Percentiles rank a stretch among this genome's conserved stretches.
These are phyloP conservation scores for Quercus dentata DNA, from an alignment of 306 rosid species.

Conservation along the genomic window DNA sequence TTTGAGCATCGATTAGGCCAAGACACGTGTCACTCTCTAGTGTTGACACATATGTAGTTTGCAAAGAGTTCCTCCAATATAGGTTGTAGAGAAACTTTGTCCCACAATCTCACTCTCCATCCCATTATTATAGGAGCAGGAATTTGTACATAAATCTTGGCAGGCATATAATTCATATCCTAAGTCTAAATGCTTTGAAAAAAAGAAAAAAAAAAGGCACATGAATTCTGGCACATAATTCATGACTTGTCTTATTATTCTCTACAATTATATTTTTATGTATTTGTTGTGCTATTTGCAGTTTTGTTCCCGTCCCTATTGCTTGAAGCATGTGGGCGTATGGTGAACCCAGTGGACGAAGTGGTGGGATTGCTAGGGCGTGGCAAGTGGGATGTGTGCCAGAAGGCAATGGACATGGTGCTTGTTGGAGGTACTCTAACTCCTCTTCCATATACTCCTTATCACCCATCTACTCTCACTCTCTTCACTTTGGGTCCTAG, in stretches of 20 bases:
- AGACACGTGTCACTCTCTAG: too few species aligned
- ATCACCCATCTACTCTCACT: not conserved
- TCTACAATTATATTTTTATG: too few species aligned
- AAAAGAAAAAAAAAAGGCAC: not conserved
- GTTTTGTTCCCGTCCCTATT: slow-evolving; percentile 67
- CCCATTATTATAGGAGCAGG: too few species aligned
- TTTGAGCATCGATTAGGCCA: too few species aligned
- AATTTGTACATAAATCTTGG: too few species aligned
- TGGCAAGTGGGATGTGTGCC: slow-evolving; percentile 67
- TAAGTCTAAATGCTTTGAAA: not conserved
- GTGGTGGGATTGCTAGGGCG: slow-evolving; percentile 53
- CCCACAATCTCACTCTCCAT: too few species aligned
- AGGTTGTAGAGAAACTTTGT: too few species aligned
- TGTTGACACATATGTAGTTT: too few species aligned
- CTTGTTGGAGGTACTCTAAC: slow-evolving; percentile 41
- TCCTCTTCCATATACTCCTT: not conserved
- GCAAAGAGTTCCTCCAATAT: too few species aligned
- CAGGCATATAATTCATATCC: not conserved
- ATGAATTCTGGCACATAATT: too few species aligned
- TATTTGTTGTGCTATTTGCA: not conserved
- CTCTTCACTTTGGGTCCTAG: not conserved
- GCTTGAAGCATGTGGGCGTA: slow-evolving; percentile 68
- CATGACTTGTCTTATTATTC: not conserved
- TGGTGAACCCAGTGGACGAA: slow-evolving; percentile 64
- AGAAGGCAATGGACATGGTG: slow-evolving; percentile 47